These are phyloP conservation scores for Mallotus repandus DNA, from an alignment of 441 rosid species.

Conservation along the genomic window DNA sequence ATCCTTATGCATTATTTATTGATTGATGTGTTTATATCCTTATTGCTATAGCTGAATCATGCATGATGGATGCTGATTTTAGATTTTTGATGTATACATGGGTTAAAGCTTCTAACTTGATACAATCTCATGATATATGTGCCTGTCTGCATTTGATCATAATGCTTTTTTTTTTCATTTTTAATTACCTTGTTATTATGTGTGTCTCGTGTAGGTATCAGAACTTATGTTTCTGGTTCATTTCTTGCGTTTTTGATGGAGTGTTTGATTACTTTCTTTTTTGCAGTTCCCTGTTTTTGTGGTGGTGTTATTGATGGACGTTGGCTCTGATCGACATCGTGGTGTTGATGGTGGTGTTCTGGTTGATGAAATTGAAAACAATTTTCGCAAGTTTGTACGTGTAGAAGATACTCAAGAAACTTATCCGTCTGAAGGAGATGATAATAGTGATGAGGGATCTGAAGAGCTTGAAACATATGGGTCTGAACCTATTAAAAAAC, in stretches of 20 bases:
- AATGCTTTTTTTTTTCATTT: too few species aligned
- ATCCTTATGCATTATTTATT: too few species aligned
- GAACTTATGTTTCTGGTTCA: background rate
- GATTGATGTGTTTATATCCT: background rate
- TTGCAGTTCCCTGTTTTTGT: constrained; percentile 24
- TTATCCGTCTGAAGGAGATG: constrained; percentile 38
- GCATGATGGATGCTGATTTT: background rate
- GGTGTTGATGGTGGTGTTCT: constrained; percentile 23
- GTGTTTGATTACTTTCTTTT: background rate
- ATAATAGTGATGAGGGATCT: constrained; percentile 29
- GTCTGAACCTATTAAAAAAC: constrained; percentile 19
- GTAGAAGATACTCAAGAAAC: constrained; percentile 33
- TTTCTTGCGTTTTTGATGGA: background rate
- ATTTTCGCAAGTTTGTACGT: constrained; percentile 25
- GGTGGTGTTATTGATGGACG: constrained; percentile 34
- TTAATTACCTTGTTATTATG: background rate
- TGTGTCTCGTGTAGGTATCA: background rate
- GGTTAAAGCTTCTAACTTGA: background rate
- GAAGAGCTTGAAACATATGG: constrained; percentile 28
- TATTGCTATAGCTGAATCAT: too few species aligned
- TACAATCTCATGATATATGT: background rate
- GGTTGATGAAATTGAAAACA: constrained; percentile 41
- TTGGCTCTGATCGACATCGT: constrained; percentile 26
- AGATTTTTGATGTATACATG: background rate
- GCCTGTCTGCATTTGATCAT: background rate